phyloP scores from a whole-genome alignment of 257 asterid species.

The Echites panduratus region DNA sequence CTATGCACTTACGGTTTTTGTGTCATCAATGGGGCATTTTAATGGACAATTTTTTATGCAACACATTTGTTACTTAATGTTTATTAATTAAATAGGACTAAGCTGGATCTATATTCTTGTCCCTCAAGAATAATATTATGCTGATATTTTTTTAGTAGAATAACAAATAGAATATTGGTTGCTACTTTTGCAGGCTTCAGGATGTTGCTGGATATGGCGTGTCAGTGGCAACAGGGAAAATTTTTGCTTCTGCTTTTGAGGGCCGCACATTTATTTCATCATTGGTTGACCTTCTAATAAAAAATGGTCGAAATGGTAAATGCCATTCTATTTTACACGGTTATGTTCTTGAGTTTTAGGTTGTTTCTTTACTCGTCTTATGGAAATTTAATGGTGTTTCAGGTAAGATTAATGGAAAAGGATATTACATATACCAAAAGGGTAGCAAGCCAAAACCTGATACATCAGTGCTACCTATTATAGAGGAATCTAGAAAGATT shows the following conservation, averaged over 20 bases:
- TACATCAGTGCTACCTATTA: slow-evolving; percentile 65
- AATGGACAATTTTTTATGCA: neutral
- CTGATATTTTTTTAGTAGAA: neutral
- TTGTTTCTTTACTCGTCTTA: slow-evolving; percentile 10
- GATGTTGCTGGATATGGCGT: slow-evolving; percentile 98
- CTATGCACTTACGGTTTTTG: neutral
- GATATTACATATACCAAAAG: slow-evolving; percentile 76
- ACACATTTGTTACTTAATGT: neutral
- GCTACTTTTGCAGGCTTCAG: slow-evolving; percentile 60
- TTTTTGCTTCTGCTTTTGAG: slow-evolving; percentile 51
- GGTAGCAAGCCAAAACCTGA: slow-evolving; percentile 95
- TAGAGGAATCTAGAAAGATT: slow-evolving; percentile 82
- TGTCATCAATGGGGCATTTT: neutral
- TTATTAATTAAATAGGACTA: neutral
- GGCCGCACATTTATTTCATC: slow-evolving; percentile 70
- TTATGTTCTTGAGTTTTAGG: slow-evolving; percentile 16
- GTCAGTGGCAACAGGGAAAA: slow-evolving; percentile 57
- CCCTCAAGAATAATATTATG: neutral
- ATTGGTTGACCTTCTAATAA: slow-evolving; percentile 65
- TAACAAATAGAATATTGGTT: neutral
- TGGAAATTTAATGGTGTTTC: slow-evolving; percentile 23
- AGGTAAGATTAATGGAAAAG: slow-evolving; percentile 95
- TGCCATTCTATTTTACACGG: neutral
- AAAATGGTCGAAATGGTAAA: slow-evolving; percentile 84
- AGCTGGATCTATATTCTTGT: neutral